Conservation (phyloP, 2,329 filamentous ascomycete genomes). For the Fusarium sp. region DNA sequence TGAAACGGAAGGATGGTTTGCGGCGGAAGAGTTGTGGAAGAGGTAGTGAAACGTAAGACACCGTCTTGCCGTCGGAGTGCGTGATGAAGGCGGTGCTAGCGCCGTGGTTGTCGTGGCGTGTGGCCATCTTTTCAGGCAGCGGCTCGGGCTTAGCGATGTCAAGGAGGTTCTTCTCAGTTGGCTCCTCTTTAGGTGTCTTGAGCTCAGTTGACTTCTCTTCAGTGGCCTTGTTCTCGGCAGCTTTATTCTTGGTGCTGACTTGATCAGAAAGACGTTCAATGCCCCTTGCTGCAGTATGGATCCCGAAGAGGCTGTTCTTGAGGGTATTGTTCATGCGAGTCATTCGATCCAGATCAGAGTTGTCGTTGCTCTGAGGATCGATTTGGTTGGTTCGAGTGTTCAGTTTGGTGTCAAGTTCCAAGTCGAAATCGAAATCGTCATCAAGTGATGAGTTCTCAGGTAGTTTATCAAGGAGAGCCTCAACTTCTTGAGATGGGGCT, state of each 20-base stretch:
- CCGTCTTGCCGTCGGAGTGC: constrained; percentile 12
- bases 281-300: constrained; percentile 63
- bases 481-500: constrained; percentile 36
- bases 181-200: constrained; percentile 7
- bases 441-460: constrained; percentile 34
- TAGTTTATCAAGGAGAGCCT: constrained; percentile 39
- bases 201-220: constrained; percentile 1
- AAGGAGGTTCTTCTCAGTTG: constrained; percentile 7
- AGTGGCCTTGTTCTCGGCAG: constrained; percentile 7
- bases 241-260: constrained; percentile 51
- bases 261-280: constrained; percentile 66
- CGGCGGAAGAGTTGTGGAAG: constrained; percentile 57
- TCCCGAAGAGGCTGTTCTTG: constrained; percentile 59
- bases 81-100: constrained; percentile 28
- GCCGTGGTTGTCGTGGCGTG: constrained; percentile 12
- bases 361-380: constrained; percentile 35
- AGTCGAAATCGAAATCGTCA: constrained; percentile 38
- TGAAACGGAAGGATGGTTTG: constrained; percentile 56
- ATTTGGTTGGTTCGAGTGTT: constrained; percentile 38
- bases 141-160: constrained; percentile 1
- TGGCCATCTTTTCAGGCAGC: constrained; percentile 23
- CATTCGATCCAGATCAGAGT: constrained; percentile 53
- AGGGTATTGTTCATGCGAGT: constrained; percentile 62
- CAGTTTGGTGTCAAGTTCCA: constrained; percentile 39
- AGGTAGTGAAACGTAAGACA: constrained; percentile 53